These are phyloP conservation scores for Viola odorata DNA, from an alignment of 345 rosid species.

Conservation along the genomic window DNA sequence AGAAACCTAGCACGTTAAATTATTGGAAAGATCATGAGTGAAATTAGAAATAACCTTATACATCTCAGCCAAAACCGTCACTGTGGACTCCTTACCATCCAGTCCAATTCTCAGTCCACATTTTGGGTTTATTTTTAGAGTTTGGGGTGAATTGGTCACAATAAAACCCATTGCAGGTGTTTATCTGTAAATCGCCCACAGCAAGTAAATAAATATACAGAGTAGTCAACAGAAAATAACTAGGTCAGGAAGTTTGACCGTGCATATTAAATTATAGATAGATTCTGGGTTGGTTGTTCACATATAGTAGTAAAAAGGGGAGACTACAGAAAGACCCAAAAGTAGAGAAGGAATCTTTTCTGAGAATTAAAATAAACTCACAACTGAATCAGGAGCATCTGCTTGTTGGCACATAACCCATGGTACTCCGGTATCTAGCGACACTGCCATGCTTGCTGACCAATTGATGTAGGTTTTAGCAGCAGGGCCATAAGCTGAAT, in stretches of 20 bases:
- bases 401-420: conserved; percentile 98
- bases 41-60: background rate
- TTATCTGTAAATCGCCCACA: conserved; percentile 46
- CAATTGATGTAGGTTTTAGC: conserved; percentile 71
- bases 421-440: conserved; percentile 85
- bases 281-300: background rate
- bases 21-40: conserved; percentile 8
- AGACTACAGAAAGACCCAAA: background rate
- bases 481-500: conserved; percentile 57
- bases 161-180: conserved; percentile 95
- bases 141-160: conserved; percentile 97
- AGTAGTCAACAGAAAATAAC: no score
- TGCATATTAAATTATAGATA: background rate
- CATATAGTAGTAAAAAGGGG: background rate
- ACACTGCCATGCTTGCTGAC: conserved; percentile 91
- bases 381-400: conserved; percentile 93
- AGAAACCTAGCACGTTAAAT: conserved; percentile 47
- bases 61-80: background rate
- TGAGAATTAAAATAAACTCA: conserved; percentile 26
- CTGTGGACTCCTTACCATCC: conserved; percentile 60
- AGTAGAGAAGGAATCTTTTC: background rate
- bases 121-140: conserved; percentile 72
- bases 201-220: no score
- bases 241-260: no score
- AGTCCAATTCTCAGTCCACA: conserved; percentile 98